Base-by-base conservation (phyloP, 129 eudicot species). In the Tagetes erecta region DNA sequence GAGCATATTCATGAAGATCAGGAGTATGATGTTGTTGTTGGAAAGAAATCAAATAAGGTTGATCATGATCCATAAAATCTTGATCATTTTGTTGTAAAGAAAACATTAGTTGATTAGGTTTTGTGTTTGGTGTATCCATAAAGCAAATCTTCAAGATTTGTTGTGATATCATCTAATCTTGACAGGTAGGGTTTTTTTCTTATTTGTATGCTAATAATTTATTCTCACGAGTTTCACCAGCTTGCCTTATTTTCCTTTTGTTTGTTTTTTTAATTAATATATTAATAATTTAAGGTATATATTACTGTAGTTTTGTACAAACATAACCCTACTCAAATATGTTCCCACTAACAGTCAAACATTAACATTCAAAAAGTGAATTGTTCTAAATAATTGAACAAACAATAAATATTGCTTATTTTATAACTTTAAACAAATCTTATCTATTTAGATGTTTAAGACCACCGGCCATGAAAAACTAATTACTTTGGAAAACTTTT, bases 81-180 rank as follows among this genome's bases (percentile, higher is more conserved):
- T 20, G 27, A 20, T 76, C 78, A 7, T 55, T 69, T 71, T 72
- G 81, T 55, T 80, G 79, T 70, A 84, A 80, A 77, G 89, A 67
- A 27, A 73, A 82, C 80, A 80, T 71, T 51, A 63, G 27, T 42
- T 80, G 79, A 56, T 82, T 66, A 67, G 50, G 68, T 47, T 78
- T 10, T 27, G 34, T 69, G 68, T 70, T 77, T 74, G 80, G 77
- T 57, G 6, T 40, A 74, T 72, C 76, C 79, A 80, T 77, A 20
- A 10, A 20, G 71, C 41, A 64, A 58, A 77, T 70, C 81, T 64
- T 78, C 71, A 77, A 62, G 89, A 85, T 82, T 78, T 79, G 68
- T 14, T 71, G 64, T 64, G 47, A 78, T 58, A 64, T 73, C 80
- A 80, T 73, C 9, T 63, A 31, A 78, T 71, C 37, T 51, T 70